Evolutionary conservation across 2,329 filamentous ascomycete species (phyloP).

Genomic region (Blastomyces gilchristii): DNA sequence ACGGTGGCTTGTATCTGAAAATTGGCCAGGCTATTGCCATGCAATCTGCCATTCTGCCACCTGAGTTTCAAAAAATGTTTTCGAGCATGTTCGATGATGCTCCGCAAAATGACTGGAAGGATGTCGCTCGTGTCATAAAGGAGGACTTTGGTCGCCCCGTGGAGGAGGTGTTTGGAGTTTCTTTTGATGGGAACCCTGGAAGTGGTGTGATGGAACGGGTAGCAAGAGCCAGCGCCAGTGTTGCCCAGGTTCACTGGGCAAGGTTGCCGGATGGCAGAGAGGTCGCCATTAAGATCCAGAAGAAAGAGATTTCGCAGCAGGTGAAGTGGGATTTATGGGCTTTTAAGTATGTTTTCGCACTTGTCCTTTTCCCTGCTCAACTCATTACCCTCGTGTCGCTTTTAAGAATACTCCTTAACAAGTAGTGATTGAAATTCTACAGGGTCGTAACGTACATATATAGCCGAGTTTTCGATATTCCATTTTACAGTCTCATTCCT

Average conservation of each 20-base stretch:
- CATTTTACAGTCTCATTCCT: slow-evolving; percentile 78
- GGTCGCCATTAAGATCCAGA: slow-evolving; percentile 94
- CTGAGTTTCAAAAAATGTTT: slow-evolving; percentile 96
- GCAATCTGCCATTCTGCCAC: slow-evolving; percentile 88
- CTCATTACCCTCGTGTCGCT: too few relatives aligned
- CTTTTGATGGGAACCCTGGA: slow-evolving; percentile 57
- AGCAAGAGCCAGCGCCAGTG: slow-evolving; percentile 68
- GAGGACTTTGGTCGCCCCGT: slow-evolving; percentile 78
- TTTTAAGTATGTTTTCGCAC: slow-evolving; percentile 55
- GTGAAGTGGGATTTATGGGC: slow-evolving; percentile 93
- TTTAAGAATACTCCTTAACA: neutral
- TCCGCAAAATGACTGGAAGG: slow-evolving; percentile 79
- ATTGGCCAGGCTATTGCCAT: slow-evolving; percentile 97
- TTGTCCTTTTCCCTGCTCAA: neutral
- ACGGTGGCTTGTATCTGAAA: slow-evolving; percentile 92
- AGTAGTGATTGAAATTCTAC: neutral
- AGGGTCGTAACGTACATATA: slow-evolving; percentile 74
- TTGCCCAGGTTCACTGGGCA: slow-evolving; percentile 96
- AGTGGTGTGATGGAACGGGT: slow-evolving; percentile 60
- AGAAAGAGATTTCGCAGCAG: slow-evolving; percentile 82
- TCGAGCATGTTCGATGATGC: slow-evolving; percentile 95
- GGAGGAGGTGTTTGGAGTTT: slow-evolving; percentile 88
- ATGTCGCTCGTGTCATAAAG: slow-evolving; percentile 72
- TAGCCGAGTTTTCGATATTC: slow-evolving; percentile 83
- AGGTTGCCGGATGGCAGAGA: slow-evolving; percentile 73